Evolutionary conservation across 345 rosid genomes (phyloP).

Genomic region (Limnanthes douglasii): DNA sequence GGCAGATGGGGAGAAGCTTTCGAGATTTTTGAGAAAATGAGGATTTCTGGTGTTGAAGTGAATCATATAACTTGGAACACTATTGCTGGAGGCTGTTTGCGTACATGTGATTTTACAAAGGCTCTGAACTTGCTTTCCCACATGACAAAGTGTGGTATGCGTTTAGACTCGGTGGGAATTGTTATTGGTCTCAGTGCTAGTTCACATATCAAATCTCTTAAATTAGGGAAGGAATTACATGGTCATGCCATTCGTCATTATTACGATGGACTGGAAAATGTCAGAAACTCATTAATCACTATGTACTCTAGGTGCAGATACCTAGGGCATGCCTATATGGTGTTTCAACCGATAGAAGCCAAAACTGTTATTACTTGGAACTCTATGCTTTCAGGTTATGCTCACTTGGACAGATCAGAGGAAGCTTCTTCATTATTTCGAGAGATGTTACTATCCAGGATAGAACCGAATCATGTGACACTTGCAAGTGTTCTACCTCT

Average conservation of each 20-base stretch:
- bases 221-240: constrained; percentile 51
- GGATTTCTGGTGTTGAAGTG: constrained; percentile 18
- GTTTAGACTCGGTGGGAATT: constrained; percentile 39
- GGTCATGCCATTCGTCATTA: constrained; percentile 30
- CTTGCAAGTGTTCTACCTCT: constrained; percentile 68
- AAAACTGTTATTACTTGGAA: constrained; percentile 58
- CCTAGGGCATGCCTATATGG: constrained; percentile 21
- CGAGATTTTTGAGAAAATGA: constrained; percentile 42
- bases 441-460: constrained; percentile 46
- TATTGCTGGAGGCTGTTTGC: constrained; percentile 40
- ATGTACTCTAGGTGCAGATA: constrained; percentile 62
- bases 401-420: constrained; percentile 33
- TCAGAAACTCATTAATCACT: constrained; percentile 52
- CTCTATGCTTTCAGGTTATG: constrained; percentile 53
- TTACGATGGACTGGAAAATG: constrained; percentile 25
- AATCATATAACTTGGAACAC: constrained; percentile 60
- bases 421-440: constrained; percentile 48
- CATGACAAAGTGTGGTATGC: constrained; percentile 21
- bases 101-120: constrained; percentile 27
- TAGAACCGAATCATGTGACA: constrained; percentile 51
- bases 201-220: constrained; percentile 36
- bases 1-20: constrained; percentile 62
- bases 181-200: constrained; percentile 57
- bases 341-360: constrained; percentile 26
- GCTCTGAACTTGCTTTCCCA: constrained; percentile 38